Evolutionary conservation across 2,329 filamentous ascomycete genomes (phyloP), one percentile per base, ranked within the genome.

Genomic region (Colletotrichum spaethianum): DNA sequence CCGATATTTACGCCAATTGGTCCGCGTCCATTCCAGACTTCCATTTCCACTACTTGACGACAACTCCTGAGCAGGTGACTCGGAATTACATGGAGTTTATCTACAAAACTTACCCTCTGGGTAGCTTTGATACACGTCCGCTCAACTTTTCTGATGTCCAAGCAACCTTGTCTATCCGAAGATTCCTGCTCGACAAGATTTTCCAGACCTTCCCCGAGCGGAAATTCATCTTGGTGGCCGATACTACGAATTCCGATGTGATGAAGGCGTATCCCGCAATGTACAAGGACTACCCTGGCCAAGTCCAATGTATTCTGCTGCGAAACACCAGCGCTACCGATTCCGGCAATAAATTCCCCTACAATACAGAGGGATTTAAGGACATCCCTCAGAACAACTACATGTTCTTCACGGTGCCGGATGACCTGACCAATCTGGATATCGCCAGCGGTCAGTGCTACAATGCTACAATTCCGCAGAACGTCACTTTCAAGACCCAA

Each of bases 31-130:
- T 94, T 18, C 87, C 89, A 0, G 87, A 93, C 77, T 86, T 91
- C 73, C 93, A 95, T 79, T 95, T 95, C 84, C 93, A 95, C 82
- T 95, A 95, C 82, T 86, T 95, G 26, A 95, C 93, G 0, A 95
- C 93, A 0, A 94, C 93, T 0, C 93, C 93, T 0, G 93, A 95
- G 81, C 93, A 95, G 79, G 87, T 91, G 5, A 94, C 93, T 0
- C 86, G 93, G 52, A 92, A 91, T 75, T 95, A 95, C 83, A 94
- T 94, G 92, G 88, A 93, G 72, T 92, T 93, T 81, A 94, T 95
- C 80, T 95, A 93, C 85, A 89, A 90, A 77, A 94, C 88, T 8
- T 95, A 95, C 79, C 93, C 93, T 0, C 88, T 91, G 18, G 93
- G 93, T 53, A 93, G 90, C 52, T 94, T 94, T 79, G 93, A 95